Evolutionary conservation across 2,329 filamentous ascomycete genomes (phyloP).

Genomic region (Gremmenia infestans): DNA sequence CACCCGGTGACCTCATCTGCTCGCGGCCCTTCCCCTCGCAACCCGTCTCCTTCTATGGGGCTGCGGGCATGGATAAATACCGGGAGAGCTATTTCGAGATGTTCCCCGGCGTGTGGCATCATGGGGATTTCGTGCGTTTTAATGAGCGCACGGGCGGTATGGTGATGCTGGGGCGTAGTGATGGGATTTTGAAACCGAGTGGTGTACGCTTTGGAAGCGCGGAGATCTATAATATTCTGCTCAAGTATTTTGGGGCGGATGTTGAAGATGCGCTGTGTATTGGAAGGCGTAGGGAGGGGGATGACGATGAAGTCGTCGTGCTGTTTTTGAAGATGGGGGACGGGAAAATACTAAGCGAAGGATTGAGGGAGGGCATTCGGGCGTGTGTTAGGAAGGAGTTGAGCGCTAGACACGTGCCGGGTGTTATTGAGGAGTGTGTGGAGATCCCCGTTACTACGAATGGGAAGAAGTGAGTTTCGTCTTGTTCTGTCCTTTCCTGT

Average conservation of each 20-base stretch:
- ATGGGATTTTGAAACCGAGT: constrained; percentile 87
- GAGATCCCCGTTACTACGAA: constrained; percentile 87
- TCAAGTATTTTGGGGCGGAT: constrained; percentile 72
- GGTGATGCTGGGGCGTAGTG: constrained; percentile 86
- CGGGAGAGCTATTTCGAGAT: constrained; percentile 80
- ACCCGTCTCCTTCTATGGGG: constrained; percentile 83
- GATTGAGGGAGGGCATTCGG: constrained; percentile 61
- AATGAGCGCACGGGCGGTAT: constrained; percentile 70
- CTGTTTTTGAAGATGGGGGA: constrained; percentile 77
- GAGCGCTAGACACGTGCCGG: constrained; percentile 85
- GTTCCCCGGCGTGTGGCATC: constrained; percentile 78
- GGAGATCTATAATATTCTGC: constrained; percentile 93
- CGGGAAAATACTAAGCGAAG: constrained; percentile 45
- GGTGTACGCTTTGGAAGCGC: constrained; percentile 90
- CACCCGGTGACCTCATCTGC: constrained; percentile 86
- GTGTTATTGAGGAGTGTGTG: constrained; percentile 70
- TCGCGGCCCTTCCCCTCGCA: constrained; percentile 83
- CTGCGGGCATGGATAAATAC: constrained; percentile 59
- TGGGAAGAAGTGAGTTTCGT: constrained; percentile 77
- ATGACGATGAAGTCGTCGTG: constrained; percentile 48
- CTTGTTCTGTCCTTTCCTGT: neutral
- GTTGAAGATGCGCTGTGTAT: constrained; percentile 86
- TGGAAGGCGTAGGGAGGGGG: constrained; percentile 56
- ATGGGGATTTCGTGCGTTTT: constrained; percentile 81
- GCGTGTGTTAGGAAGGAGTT: constrained; percentile 67